Conservation (phyloP, 2,329 filamentous ascomycete genomes). For the Thielaviopsis populi region DNA sequence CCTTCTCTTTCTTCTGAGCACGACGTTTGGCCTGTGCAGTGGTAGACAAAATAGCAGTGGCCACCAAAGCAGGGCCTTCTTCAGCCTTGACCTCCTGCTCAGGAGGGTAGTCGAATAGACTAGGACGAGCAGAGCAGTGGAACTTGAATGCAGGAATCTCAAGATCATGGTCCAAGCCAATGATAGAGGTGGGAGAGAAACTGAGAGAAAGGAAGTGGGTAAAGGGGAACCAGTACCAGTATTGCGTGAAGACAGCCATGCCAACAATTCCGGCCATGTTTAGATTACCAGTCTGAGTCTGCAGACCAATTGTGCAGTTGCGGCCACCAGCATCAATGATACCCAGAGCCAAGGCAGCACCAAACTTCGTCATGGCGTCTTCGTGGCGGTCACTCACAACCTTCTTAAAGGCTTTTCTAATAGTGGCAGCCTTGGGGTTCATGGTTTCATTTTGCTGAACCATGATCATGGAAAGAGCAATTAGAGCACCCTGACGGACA, state of each 20-base stretch:
- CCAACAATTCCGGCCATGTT: slow-evolving; percentile 98
- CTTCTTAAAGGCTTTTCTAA: slow-evolving; percentile 88
- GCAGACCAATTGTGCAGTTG: slow-evolving; percentile 94
- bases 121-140: slow-evolving; percentile 85
- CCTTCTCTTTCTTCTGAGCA: slow-evolving; percentile 84
- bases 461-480: slow-evolving; percentile 92
- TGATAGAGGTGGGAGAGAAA: slow-evolving; percentile 93
- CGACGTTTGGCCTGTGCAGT: slow-evolving; percentile 93
- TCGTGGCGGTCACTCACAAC: slow-evolving; percentile 90
- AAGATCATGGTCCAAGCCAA: slow-evolving; percentile 83
- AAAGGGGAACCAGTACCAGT: slow-evolving; percentile 99
- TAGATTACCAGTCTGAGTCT: slow-evolving; percentile 94
- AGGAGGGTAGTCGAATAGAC: slow-evolving; percentile 93
- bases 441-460: slow-evolving; percentile 98
- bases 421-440: slow-evolving; percentile 87
- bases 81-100: slow-evolving; percentile 92
- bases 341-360: slow-evolving; percentile 80
- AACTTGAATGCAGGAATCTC: slow-evolving; percentile 92
- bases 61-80: slow-evolving; percentile 83
- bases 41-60: slow-evolving; percentile 88
- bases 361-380: slow-evolving; percentile 99
- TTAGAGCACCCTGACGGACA: slow-evolving; percentile 88
- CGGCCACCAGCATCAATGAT: slow-evolving; percentile 96
- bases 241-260: slow-evolving; percentile 96
- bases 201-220: slow-evolving; percentile 93